These are phyloP conservation scores for Deinandra increscens DNA, from an alignment of 129 eudicot species.

Conservation along the genomic window DNA sequence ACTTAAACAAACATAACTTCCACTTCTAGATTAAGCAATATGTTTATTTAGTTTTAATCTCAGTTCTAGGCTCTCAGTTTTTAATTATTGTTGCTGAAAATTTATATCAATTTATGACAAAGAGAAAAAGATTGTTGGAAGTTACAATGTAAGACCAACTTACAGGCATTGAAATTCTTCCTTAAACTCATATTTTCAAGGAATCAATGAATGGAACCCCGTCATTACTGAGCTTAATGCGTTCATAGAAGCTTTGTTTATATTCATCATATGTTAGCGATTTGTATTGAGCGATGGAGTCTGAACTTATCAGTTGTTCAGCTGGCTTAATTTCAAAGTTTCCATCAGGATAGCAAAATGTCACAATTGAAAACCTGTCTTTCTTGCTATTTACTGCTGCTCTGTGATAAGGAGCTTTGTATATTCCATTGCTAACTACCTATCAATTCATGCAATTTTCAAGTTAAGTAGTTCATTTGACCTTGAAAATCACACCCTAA, in stretches of 20 bases:
- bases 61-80: too few species aligned
- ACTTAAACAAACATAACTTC: not conserved
- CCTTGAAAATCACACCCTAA: slow-evolving; percentile 5
- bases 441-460: not conserved
- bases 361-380: slow-evolving; percentile 36
- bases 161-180: slow-evolving; percentile 15
- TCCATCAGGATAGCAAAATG: slow-evolving; percentile 34
- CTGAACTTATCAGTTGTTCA: slow-evolving; percentile 23
- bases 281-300: slow-evolving; percentile 25
- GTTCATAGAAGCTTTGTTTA: slow-evolving; percentile 30
- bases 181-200: slow-evolving; percentile 23
- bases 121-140: not conserved
- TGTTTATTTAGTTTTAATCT: too few species aligned
- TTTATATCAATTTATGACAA: not conserved
- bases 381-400: slow-evolving; percentile 32
- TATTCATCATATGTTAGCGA: slow-evolving; percentile 29
- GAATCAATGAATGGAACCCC: slow-evolving; percentile 40
- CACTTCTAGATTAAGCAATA: too few species aligned
- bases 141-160: slow-evolving; percentile 20
- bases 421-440: slow-evolving; percentile 41
- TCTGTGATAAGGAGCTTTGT: slow-evolving; percentile 40
- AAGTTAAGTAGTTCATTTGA: slow-evolving; percentile 3
- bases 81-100: slow-evolving; percentile 8
- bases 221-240: slow-evolving; percentile 26
- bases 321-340: slow-evolving; percentile 27